Percentiles rank a stretch among this genome's conserved stretches.
phyloP scores from a whole-genome alignment of 495 filamentous ascomycete species.

The Aspergillus ostianus region DNA sequence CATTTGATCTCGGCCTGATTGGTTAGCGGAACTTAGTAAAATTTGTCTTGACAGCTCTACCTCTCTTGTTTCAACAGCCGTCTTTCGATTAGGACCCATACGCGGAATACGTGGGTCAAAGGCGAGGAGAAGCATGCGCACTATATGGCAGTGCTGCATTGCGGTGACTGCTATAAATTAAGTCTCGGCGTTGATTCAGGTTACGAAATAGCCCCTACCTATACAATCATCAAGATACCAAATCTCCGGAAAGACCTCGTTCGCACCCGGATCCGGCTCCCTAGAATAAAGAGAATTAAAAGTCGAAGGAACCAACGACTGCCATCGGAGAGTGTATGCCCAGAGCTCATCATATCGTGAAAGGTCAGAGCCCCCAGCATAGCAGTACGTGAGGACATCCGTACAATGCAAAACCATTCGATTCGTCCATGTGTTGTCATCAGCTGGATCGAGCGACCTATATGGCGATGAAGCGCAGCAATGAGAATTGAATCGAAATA shows the following conservation, averaged over 20 bases:
- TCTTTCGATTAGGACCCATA: not conserved
- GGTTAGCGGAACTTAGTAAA: too few species aligned
- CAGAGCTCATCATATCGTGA: slow-evolving; percentile 9
- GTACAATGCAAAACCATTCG: slow-evolving; percentile 25
- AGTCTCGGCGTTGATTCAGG: too few species aligned
- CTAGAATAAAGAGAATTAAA: slow-evolving; percentile 20
- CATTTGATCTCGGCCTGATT: not conserved
- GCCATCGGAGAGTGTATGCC: slow-evolving; percentile 8
- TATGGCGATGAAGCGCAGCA: slow-evolving; percentile 14
- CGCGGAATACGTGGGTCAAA: slow-evolving; percentile 1
- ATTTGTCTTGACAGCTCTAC: not conserved
- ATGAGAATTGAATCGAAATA: slow-evolving; percentile 20
- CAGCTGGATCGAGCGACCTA: slow-evolving; percentile 20
- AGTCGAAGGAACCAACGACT: slow-evolving; percentile 5
- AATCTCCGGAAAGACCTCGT: slow-evolving; percentile 27
- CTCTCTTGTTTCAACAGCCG: not conserved
- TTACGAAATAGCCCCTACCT: not conserved
- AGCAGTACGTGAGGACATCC: slow-evolving; percentile 28
- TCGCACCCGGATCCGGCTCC: slow-evolving; percentile 2
- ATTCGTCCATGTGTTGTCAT: slow-evolving; percentile 29
- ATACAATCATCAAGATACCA: slow-evolving; percentile 35
- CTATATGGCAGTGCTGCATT: not conserved
- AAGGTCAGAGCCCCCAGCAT: slow-evolving; percentile 14
- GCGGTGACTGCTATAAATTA: not conserved
- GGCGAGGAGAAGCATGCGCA: not conserved